These are phyloP conservation scores for Mycena galopus DNA, from an alignment of 768 basidiomycete genomes.

Conservation along the genomic window DNA sequence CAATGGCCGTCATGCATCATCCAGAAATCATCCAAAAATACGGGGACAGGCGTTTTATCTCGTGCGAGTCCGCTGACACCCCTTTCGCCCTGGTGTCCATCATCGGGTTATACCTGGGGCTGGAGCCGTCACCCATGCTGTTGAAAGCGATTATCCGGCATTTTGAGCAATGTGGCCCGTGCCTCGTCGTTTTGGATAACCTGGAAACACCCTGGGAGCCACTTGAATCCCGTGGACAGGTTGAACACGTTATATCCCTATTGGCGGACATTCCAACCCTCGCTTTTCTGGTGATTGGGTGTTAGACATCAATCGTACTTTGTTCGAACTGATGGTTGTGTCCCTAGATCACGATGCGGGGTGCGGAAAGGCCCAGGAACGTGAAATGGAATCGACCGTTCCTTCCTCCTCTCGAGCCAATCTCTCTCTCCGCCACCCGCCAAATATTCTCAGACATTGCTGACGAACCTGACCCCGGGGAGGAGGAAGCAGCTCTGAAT, in stretches of 20 bases:
- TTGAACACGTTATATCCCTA: not conserved
- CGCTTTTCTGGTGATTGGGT: not conserved
- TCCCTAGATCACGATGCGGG: no score
- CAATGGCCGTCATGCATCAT: not conserved
- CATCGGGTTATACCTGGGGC: not conserved
- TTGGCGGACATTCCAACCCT: not conserved
- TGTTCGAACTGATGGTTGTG: no score
- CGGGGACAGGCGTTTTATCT: not conserved
- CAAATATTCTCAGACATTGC: slow-evolving; percentile 1
- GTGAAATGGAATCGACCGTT: slow-evolving; percentile 21
- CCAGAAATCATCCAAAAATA: not conserved
- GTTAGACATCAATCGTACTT: no score
- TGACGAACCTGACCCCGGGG: no score
- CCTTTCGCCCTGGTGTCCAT: not conserved
- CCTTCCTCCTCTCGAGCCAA: slow-evolving; percentile 3
- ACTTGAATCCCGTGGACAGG: not conserved
- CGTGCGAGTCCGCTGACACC: not conserved
- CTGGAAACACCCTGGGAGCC: not conserved
- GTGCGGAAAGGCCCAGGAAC: no score
- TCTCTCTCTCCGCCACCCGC: not conserved
- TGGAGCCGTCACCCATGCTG: not conserved
- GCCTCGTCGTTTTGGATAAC: not conserved
- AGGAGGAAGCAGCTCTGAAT: not conserved
- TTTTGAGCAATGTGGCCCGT: not conserved
- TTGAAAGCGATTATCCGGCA: not conserved